Conservation (phyloP, 257 asterid genomes). For the Anisodus tanguticus region DNA sequence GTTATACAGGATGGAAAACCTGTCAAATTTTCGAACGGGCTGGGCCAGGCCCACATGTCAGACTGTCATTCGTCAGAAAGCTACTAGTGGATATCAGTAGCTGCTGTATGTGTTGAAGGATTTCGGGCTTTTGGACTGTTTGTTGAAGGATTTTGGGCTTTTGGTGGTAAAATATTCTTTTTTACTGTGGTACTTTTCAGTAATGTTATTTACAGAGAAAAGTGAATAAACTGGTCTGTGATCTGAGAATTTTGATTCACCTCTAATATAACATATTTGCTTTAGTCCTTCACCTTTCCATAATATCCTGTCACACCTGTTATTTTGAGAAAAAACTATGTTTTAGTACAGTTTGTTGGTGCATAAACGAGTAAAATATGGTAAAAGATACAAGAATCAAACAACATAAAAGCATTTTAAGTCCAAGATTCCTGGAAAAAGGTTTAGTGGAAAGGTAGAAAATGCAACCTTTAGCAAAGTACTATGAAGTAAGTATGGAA, state of each 20-base stretch:
- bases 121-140: not conserved
- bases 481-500: not conserved
- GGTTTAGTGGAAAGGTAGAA: not conserved
- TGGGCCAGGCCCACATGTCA: not conserved
- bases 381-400: not conserved
- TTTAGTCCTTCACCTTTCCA: slow-evolving; percentile 91
- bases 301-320: slow-evolving; percentile 88
- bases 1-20: too few species aligned
- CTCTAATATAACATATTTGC: slow-evolving; percentile 70
- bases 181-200: slow-evolving; percentile 30
- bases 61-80: not conserved
- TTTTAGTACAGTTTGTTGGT: not conserved
- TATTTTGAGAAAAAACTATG: not conserved
- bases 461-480: not conserved
- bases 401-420: slow-evolving; percentile 7
- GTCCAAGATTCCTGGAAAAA: not conserved
- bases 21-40: not conserved
- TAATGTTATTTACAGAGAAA: slow-evolving; percentile 52
- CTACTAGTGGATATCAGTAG: too few species aligned
- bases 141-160: not conserved
- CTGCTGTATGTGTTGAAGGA: not conserved
- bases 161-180: slow-evolving; percentile 24
- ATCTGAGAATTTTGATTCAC: slow-evolving; percentile 85
- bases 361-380: not conserved
- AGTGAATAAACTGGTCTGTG: slow-evolving; percentile 88